phyloP scores from a whole-genome alignment of 2,329 filamentous ascomycete species.

The Epichloe gansuensis region DNA sequence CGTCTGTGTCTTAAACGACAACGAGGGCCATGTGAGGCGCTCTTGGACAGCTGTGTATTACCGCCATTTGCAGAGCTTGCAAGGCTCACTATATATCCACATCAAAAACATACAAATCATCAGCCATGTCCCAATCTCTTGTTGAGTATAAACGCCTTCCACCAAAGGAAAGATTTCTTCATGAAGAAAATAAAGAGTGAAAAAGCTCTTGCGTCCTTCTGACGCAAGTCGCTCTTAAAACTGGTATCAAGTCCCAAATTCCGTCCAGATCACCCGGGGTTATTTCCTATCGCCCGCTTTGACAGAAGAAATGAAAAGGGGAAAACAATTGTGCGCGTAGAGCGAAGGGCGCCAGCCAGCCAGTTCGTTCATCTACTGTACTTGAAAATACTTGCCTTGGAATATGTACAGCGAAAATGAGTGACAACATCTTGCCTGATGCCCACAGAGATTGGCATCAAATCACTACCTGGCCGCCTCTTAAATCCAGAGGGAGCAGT shows the following conservation, averaged over 20 bases:
- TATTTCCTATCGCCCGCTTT: neutral
- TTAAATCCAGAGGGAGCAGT: conserved; percentile 38
- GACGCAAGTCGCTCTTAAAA: conserved; percentile 2
- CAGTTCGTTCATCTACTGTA: conserved; percentile 4
- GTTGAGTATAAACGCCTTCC: conserved; percentile 4
- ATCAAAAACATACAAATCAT: conserved; percentile 17
- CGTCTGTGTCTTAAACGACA: neutral
- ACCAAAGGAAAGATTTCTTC: neutral
- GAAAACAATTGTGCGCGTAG: neutral
- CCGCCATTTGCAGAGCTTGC: neutral
- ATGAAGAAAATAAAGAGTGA: neutral
- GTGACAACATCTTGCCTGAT: conserved; percentile 1
- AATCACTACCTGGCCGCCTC: neutral
- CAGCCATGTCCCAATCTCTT: conserved; percentile 4
- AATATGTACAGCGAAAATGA: conserved; percentile 22
- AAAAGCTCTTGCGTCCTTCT: conserved; percentile 1
- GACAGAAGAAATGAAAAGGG: neutral
- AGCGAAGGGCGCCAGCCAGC: conserved; percentile 2
- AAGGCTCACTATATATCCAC: conserved; percentile 11
- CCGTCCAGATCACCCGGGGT: neutral
- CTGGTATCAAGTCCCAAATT: conserved; percentile 6
- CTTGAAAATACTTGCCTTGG: conserved; percentile 9
- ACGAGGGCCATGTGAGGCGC: neutral
- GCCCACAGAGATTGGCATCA: neutral
- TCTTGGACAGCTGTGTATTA: neutral